Conservation (phyloP, 345 rosid species). For the Noccaea bulbosa region DNA sequence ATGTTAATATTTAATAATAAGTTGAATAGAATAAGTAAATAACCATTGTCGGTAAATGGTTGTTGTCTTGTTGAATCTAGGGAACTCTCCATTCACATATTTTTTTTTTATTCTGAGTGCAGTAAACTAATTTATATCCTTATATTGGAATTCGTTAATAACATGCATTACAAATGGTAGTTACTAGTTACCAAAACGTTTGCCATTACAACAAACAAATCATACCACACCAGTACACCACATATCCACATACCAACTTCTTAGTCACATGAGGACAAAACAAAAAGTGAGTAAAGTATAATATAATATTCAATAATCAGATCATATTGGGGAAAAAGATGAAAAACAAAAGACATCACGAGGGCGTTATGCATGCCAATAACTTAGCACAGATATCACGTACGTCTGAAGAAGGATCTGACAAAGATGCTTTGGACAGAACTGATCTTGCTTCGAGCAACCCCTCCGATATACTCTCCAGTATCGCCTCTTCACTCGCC, state of each 20-base stretch:
- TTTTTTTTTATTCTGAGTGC: no score
- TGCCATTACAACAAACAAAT: no score
- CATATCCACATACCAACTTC: constrained; percentile 17
- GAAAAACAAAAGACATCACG: constrained; percentile 26
- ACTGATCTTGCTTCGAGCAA: constrained; percentile 72
- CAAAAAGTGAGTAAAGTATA: neutral
- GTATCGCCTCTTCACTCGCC: constrained; percentile 75
- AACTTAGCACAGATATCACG: constrained; percentile 63
- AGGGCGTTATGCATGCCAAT: constrained; percentile 57
- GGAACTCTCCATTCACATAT: no score
- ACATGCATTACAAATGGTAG: no score
- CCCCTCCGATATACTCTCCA: constrained; percentile 69
- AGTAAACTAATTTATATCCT: no score
- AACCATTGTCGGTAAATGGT: no score
- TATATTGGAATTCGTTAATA: no score
- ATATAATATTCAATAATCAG: neutral
- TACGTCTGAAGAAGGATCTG: constrained; percentile 64
- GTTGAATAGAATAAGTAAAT: neutral
- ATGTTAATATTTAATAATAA: no score
- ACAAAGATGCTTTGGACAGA: constrained; percentile 52
- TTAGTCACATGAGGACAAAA: constrained; percentile 9
- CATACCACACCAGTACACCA: neutral
- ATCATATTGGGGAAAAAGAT: neutral
- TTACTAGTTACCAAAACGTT: no score
- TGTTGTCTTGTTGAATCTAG: no score